A percentile compares a stretch with the other conserved stretches of the same genome.
Evolutionary conservation across 2,329 filamentous ascomycete genomes (phyloP).

Genomic region (Trichophaea hybrida): DNA sequence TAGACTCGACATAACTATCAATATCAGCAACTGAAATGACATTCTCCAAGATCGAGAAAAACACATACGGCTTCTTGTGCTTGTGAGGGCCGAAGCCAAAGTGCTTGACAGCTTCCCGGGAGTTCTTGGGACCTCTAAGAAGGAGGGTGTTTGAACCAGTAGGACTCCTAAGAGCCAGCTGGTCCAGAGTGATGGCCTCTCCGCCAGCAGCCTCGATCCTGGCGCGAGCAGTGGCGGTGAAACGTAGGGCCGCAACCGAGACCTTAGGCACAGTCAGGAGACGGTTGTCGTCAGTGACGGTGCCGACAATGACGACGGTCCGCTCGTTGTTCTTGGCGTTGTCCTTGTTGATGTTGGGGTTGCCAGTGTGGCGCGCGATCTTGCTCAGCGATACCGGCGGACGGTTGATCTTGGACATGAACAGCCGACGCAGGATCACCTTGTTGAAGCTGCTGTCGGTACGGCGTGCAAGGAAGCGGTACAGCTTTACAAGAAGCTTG

Average conservation of each 20-base stretch:
- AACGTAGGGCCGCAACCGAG: conserved; percentile 83
- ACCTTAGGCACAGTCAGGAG: conserved; percentile 81
- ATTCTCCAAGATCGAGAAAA: conserved; percentile 36
- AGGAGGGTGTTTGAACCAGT: conserved; percentile 95
- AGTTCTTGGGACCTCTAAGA: conserved; percentile 95
- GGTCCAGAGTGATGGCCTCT: conserved; percentile 89
- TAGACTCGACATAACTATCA: conserved; percentile 64
- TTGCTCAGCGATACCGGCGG: conserved; percentile 88
- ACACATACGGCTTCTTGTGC: conserved; percentile 59
- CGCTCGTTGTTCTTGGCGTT: conserved; percentile 48
- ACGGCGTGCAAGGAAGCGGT: conserved; percentile 93
- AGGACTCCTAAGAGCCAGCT: conserved; percentile 87
- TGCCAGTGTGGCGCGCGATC: conserved; percentile 50
- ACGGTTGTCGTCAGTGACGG: conserved; percentile 96
- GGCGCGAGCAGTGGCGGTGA: conserved; percentile 90
- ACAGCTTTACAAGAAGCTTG: conserved; percentile 94
- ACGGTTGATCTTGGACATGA: conserved; percentile 98
- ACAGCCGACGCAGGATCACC: conserved; percentile 89
- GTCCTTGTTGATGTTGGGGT: conserved; percentile 41
- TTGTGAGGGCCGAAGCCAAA: conserved; percentile 97
- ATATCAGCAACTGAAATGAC: background rate
- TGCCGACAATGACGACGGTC: conserved; percentile 87
- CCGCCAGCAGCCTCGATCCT: conserved; percentile 87
- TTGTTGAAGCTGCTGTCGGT: conserved; percentile 98
- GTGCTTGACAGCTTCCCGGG: conserved; percentile 96